These are phyloP conservation scores for Gaeumannomyces tritici DNA, from an alignment of 2,329 filamentous ascomycete species.

Conservation along the genomic window DNA sequence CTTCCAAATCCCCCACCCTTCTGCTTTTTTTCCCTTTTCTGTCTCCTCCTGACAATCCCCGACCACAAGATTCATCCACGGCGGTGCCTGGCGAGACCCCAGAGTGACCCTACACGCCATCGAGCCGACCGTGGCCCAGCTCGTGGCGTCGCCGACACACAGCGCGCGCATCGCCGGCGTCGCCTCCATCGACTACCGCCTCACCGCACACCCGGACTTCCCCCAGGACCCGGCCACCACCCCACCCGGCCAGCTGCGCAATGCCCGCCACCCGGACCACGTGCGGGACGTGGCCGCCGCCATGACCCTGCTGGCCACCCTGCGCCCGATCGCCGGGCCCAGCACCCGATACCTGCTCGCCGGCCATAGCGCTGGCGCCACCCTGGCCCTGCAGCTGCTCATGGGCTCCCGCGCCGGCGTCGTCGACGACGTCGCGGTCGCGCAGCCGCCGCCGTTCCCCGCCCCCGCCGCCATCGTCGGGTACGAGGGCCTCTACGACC, in stretches of 20 bases:
- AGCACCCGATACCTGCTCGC: conserved; percentile 38
- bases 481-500: conserved; percentile 58
- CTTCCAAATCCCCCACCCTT: background rate
- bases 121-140: conserved; percentile 20
- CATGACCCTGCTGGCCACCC: conserved; percentile 37
- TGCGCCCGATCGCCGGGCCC: conserved; percentile 13
- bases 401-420: conserved; percentile 25
- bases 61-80: conserved; percentile 39
- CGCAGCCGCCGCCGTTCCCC: conserved; percentile 1
- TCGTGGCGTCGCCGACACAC: conserved; percentile 5
- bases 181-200: conserved; percentile 55
- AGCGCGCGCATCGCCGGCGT: conserved; percentile 43
- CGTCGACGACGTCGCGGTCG: background rate
- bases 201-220: conserved; percentile 41
- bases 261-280: conserved; percentile 50
- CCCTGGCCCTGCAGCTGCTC: conserved; percentile 51
- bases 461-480: conserved; percentile 47
- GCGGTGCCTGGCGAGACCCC: conserved; percentile 55
- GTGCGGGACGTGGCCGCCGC: conserved; percentile 44
- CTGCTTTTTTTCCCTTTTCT: background rate
- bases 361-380: conserved; percentile 56
- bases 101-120: conserved; percentile 35
- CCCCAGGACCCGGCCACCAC: conserved; percentile 31
- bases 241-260: conserved; percentile 22
- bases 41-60: background rate